phyloP scores from a whole-genome alignment of 73 alveolate species.

The Paramecium octaurelia region DNA sequence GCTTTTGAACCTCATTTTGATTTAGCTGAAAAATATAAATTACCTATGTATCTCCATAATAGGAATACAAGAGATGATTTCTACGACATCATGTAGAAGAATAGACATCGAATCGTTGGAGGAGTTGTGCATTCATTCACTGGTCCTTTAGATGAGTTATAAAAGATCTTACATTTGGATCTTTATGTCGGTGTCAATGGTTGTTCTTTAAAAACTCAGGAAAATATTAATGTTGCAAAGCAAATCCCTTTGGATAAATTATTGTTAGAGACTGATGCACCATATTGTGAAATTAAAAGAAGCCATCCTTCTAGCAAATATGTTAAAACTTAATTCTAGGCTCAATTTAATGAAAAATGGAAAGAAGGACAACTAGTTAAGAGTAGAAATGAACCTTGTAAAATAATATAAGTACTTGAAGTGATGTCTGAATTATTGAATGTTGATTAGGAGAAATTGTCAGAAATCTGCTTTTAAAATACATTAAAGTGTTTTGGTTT shows the following conservation, averaged over 20 bases:
- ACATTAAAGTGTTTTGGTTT: slow-evolving; percentile 74
- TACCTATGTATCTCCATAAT: slow-evolving; percentile 95
- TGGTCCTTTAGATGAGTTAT: slow-evolving; percentile 87
- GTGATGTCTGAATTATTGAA: slow-evolving; percentile 74
- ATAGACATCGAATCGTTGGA: slow-evolving; percentile 86
- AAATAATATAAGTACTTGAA: slow-evolving; percentile 89
- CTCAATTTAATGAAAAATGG: slow-evolving; percentile 85
- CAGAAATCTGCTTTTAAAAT: slow-evolving; percentile 82
- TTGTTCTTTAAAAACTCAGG: slow-evolving; percentile 90
- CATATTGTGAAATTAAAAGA: slow-evolving; percentile 96
- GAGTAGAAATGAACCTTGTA: slow-evolving; percentile 98
- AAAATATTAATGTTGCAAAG: slow-evolving; percentile 87
- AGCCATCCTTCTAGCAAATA: slow-evolving; percentile 83
- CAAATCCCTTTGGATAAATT: slow-evolving; percentile 90
- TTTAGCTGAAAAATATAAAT: slow-evolving; percentile 88
- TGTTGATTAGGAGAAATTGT: slow-evolving; percentile 76
- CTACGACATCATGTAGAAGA: slow-evolving; percentile 77
- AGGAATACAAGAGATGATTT: slow-evolving; percentile 95
- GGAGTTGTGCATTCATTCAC: slow-evolving; percentile 98
- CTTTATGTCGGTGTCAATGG: slow-evolving; percentile 96
- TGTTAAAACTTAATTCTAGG: slow-evolving; percentile 83
- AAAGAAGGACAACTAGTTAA: slow-evolving; percentile 80
- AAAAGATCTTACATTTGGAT: slow-evolving; percentile 79
- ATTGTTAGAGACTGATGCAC: slow-evolving; percentile 96
- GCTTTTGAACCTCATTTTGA: slow-evolving; percentile 96